A percentile compares a stretch with the other conserved stretches of the same genome.
Conservation (phyloP, 441 rosid species). For the Heliophila coronopifolia region DNA sequence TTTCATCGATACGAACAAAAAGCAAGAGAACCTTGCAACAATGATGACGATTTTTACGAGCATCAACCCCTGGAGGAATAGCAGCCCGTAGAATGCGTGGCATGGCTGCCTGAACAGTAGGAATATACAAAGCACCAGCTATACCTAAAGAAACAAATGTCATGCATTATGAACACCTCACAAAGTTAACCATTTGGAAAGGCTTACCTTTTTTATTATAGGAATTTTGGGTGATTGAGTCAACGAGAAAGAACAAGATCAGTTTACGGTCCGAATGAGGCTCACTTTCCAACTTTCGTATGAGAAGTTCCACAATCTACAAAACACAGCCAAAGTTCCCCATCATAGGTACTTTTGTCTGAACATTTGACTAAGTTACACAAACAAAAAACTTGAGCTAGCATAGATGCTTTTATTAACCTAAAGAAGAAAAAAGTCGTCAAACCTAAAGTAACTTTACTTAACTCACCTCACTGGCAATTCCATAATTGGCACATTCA, state of each 20-base stretch:
- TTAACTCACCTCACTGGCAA: constrained; percentile 84
- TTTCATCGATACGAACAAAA: constrained; percentile 1
- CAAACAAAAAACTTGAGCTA: no score
- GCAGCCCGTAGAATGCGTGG: constrained; percentile 94
- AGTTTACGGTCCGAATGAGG: constrained; percentile 80
- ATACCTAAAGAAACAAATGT: constrained; percentile 45
- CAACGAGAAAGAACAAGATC: constrained; percentile 90
- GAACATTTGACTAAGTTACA: constrained; percentile 3
- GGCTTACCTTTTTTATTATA: constrained; percentile 79
- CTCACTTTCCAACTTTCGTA: constrained; percentile 81
- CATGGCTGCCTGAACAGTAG: constrained; percentile 82
- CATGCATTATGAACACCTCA: background rate
- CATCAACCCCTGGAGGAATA: constrained; percentile 77
- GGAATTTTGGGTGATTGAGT: constrained; percentile 94
- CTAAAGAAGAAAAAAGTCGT: constrained; percentile 5
- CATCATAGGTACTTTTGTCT: background rate
- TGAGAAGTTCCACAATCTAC: constrained; percentile 94
- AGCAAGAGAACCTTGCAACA: constrained; percentile 64
- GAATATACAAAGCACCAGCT: constrained; percentile 88
- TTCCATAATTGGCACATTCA: constrained; percentile 96
- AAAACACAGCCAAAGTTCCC: constrained; percentile 22
- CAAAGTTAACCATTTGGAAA: constrained; percentile 7
- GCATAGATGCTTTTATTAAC: no score
- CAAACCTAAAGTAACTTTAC: constrained; percentile 3
- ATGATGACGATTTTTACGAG: constrained; percentile 93